Conservation (phyloP, 768 basidiomycete species). For the Pleurotus giganteus region DNA sequence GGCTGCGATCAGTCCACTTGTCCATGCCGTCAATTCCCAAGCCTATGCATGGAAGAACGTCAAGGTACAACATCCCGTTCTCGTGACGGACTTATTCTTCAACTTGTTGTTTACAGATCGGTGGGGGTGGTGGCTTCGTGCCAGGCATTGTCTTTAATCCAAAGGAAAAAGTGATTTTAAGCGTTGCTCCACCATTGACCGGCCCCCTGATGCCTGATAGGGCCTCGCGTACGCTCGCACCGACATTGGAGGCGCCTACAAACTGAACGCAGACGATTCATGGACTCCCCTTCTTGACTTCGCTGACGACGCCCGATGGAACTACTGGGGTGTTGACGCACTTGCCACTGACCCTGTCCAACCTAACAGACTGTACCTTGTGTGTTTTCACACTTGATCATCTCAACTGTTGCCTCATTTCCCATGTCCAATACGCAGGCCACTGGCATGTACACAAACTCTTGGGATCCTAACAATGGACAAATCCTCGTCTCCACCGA, state of each 20-base stretch:
- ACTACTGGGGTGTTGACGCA: conserved; percentile 61
- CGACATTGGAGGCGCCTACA: conserved; percentile 67
- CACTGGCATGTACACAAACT: conserved; percentile 62
- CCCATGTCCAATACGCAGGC: conserved; percentile 30
- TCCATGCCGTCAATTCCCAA: conserved; percentile 42
- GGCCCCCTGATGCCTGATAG: too few species aligned
- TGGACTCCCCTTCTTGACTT: conserved; percentile 68
- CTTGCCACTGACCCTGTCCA: conserved; percentile 63
- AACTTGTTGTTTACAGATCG: conserved; percentile 22
- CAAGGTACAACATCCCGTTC: conserved; percentile 29
- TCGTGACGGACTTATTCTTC: neutral
- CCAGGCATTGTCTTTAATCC: conserved; percentile 64
- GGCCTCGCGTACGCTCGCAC: conserved; percentile 66
- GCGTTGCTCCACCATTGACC: neutral
- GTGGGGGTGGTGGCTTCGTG: conserved; percentile 48
- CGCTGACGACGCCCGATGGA: conserved; percentile 45
- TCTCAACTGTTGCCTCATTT: neutral
- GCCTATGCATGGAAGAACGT: conserved; percentile 64
- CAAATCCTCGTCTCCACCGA: conserved; percentile 61
- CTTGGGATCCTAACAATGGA: conserved; percentile 61
- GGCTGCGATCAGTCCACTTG: conserved; percentile 24
- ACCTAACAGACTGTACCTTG: conserved; percentile 51
- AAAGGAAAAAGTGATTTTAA: conserved; percentile 36
- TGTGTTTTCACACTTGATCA: conserved; percentile 16
- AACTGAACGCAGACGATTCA: conserved; percentile 54